Base-by-base conservation (phyloP, 306 rosid genomes). In the Dryas octopetala region DNA sequence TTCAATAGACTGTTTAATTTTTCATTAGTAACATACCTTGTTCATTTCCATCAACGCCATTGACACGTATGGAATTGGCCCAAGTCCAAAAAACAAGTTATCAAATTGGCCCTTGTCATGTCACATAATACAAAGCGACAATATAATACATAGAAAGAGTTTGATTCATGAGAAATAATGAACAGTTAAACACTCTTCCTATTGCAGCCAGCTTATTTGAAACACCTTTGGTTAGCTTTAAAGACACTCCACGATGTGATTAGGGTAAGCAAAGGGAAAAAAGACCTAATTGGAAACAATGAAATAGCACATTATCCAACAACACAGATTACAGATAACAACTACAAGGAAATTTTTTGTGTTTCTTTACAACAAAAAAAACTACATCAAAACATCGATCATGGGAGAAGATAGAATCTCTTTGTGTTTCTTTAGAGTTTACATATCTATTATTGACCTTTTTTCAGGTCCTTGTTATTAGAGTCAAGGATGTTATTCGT, bases 381-480 rank as follows among this genome's bases (percentile, higher is more conserved):
- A 13, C 15, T 63, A 3, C 23, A 63, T 9, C 52, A 79, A 70
- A 57, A 45, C 55, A 71, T 78, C 66, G 43, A 64, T 63, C 44
- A 15, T 5, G 5, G 28, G 12, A 70, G 19, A 48, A 63, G 52
- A 46, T 26, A 32, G 14, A 40, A 9, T 14, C 10, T 48, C 9
- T 32, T 43, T 26, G 55, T 67, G 5, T 50, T 60, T 43, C 44
- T 55, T 57, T 49, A 15, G 26, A n/a, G 55, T 70, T 4, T 5
- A 7, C 9, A 41, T 66, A 61, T 55, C 62, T 53, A 62, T 66
- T 47, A 68, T 55, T 72, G 47, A 64, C 51, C 62, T 66, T 78
- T 83, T 68, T 49, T 38, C 79, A 58, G 70, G 55, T 60, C 26
- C 60, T 51, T 51, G 51, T 47, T 49, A 66, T 47, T 77, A 62